Evolutionary conservation across 108 stramenopile genomes (phyloP).

Genomic region (Stephanodiscus triporus): DNA sequence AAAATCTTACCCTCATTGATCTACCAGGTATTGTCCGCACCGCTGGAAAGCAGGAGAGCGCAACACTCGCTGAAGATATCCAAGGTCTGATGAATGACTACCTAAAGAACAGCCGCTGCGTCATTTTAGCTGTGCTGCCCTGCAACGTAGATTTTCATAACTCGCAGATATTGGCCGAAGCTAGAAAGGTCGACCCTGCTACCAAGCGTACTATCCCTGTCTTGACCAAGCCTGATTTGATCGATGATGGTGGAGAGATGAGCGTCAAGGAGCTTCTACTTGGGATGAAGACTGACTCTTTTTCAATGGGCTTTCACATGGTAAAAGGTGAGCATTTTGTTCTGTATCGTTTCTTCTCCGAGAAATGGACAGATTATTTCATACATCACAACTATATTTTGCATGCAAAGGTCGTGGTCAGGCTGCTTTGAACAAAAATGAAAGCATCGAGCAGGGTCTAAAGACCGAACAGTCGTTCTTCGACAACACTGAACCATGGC

Average conservation of each 20-base stretch:
- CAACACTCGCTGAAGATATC: constrained; percentile 58
- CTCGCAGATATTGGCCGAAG: constrained; percentile 71
- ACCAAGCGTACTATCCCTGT: constrained; percentile 85
- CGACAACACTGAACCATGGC: constrained; percentile 59
- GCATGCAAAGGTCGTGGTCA: constrained; percentile 73
- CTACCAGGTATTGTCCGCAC: constrained; percentile 90
- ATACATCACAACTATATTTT: not conserved
- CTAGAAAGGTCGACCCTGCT: constrained; percentile 61
- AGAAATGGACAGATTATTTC: not conserved
- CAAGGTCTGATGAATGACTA: constrained; percentile 74
- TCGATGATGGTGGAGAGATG: constrained; percentile 68
- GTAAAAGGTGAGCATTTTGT: constrained; percentile 48
- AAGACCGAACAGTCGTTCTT: constrained; percentile 59
- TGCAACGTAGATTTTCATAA: constrained; percentile 89
- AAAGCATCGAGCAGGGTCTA: constrained; percentile 51
- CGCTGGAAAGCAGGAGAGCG: constrained; percentile 58
- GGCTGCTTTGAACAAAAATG: constrained; percentile 48
- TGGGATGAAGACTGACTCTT: constrained; percentile 46
- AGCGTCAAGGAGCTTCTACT: constrained; percentile 55
- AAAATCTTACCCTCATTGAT: constrained; percentile 85
- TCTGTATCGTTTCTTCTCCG: not conserved
- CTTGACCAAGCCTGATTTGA: constrained; percentile 90
- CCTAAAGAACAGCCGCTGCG: constrained; percentile 64
- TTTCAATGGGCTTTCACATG: constrained; percentile 62
- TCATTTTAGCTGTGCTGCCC: constrained; percentile 83